Evolutionary conservation across 192 early-diverging fungal species (phyloP), one percentile per base, ranked within the genome.

Genomic region (Obelidium mucronatum): DNA sequence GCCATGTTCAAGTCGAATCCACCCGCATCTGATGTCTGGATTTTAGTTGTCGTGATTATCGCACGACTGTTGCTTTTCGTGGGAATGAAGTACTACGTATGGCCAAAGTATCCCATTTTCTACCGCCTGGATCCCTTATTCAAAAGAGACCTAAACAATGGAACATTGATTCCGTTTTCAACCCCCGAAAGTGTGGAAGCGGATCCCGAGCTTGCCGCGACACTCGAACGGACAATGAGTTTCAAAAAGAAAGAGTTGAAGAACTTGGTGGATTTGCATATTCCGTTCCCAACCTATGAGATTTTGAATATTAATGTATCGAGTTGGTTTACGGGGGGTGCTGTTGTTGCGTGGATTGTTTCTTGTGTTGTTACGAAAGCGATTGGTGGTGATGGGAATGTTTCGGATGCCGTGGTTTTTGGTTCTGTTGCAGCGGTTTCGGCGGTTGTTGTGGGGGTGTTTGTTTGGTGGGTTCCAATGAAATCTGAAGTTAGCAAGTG

Each of bases 241-340:
- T n/a, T n/a, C n/a, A n/a, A n/a, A n/a, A n/a, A n/a, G n/a, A n/a
- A n/a, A n/a, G n/a, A n/a, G n/a, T 33, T 59, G 26, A 33, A 28
- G 26, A 19, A 48, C 19, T 6, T 48, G 44, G 44, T 48, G 44
- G 19, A 48, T 6, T 48, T 48, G 44, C 58, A 59, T 33, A 59
- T 59, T 59, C 58, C 58, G 33, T 59, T 59, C 26, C 58, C 58
- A 24, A 28, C 28, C 58, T 59, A 59, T 33, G 58, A 59, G 3
- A 59, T 59, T 28, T 31, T 59, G 26, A 59, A 59, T 33, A 28
- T 15, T 6, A 15, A 59, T 59, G 33, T 59, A 1, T 17, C 58
- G 3, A 59, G 58, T 59, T 59, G 28, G 1, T 59, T 59, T 26
- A 59, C 58, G 58, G 13, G 58, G 19, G 58, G 58, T 11, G 58